A percentile compares a stretch with the other conserved stretches of the same genome.
Conservation (phyloP, 164 flowering plant species). For the Vitis cinerea region DNA sequence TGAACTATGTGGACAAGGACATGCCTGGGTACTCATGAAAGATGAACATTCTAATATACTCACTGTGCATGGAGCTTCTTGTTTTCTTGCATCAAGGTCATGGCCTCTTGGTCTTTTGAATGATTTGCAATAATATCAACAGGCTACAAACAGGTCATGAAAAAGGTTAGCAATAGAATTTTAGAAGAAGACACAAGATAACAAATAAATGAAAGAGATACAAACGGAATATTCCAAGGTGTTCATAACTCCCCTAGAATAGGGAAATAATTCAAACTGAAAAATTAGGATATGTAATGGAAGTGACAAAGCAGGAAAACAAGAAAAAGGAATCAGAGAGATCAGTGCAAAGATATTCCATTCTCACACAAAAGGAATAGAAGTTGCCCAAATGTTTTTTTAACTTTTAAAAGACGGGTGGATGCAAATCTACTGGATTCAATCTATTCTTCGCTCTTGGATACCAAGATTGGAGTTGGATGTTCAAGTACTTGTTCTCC, state of each 20-base stretch:
- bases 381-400: neutral
- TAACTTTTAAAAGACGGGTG: neutral
- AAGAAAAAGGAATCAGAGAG: neutral
- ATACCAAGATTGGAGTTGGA: neutral
- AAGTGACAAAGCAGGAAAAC: neutral
- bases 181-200: neutral
- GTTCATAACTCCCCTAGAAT: too few species aligned
- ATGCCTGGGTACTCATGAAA: neutral
- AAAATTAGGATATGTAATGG: neutral
- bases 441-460: too few species aligned
- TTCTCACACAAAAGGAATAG: neutral
- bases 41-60: slow-evolving; percentile 23
- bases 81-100: slow-evolving; percentile 48
- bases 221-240: neutral
- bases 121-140: slow-evolving; percentile 20
- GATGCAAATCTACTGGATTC: too few species aligned
- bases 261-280: neutral
- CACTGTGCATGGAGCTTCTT: slow-evolving; percentile 61
- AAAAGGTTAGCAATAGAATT: neutral
- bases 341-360: neutral
- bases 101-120: slow-evolving; percentile 30
- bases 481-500: neutral
- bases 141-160: slow-evolving; percentile 29
- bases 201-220: neutral
- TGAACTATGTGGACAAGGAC: neutral